Base-by-base conservation (phyloP, 108 stramenopile species). In the Nannochloropsis gaditana region DNA sequence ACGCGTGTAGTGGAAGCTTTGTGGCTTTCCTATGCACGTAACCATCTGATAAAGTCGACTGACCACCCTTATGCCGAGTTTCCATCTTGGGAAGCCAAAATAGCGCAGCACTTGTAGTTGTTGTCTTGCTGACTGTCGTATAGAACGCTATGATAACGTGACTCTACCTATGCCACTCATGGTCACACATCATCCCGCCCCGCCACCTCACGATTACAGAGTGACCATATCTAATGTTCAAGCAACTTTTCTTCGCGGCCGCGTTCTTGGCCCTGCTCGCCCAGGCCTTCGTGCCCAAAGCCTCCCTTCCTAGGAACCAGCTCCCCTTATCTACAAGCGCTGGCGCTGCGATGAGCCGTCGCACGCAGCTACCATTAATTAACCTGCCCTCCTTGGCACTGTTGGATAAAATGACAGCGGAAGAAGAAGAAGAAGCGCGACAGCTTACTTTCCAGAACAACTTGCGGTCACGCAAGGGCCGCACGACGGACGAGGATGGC, bases 401-500 rank as follows among this genome's bases (percentile, higher is more conserved):
- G 4, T n/a, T 73, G 59, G 59, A 15, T 2, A 73, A 73, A 8
- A 73, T 73, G 59, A 73, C 59, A n/a, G 59, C 59, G 15, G 59
- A 73, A n/a, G 59, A 73, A n/a, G 59, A 73, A n/a, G 59, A 73
- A 0, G 59, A 73, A n/a, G 59, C 59, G 19, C 59, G 59, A 15
- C 15, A 73, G 59, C 59, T 73, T n/a, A 73, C 59, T n/a, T 73
- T 73, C 8, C 59, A 73, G 59, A 73, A 73, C 59, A 73, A 73
- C 59, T n/a, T n/a, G n/a, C 59, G 59, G 19, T 73, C 59, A 15
- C 59, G 59, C 59, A 73, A 73, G n/a, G 59, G 59, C 4, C 59
- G 59, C 59, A 73, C 59, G 19, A 73, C 59, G 59, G 59, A 73
- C 59, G 59, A 73, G 59, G 59, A 73, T n/a, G 59, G 59, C 59